These are phyloP conservation scores for Chlorella sp. DNA, from an alignment of 139 green algal species.

Conservation along the genomic window DNA sequence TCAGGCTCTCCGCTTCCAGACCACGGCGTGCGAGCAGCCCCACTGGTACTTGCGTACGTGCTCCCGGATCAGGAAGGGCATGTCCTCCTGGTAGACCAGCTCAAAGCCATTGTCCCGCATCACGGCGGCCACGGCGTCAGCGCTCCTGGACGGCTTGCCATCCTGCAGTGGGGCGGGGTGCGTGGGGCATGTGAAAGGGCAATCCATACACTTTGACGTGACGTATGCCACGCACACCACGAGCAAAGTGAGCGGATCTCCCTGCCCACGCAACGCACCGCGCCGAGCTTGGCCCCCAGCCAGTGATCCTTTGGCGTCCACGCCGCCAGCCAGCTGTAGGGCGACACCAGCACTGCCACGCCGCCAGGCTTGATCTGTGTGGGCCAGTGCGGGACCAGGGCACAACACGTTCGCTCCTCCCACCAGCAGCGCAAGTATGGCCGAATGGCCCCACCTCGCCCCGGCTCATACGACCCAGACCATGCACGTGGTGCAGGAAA, in stretches of 20 bases:
- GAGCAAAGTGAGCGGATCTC: no score
- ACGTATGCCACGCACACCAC: no score
- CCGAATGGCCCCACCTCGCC: no score
- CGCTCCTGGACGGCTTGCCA: constrained; percentile 15
- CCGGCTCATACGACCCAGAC: no score
- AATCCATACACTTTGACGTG: no score
- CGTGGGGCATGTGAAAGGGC: no score
- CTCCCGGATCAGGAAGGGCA: constrained; percentile 56
- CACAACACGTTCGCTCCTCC: no score
- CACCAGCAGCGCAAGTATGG: neutral
- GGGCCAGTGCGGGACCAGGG: no score
- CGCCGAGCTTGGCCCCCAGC: constrained; percentile 25
- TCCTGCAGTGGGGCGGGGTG: no score
- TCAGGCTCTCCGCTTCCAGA: constrained; percentile 33
- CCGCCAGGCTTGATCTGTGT: constrained; percentile 56
- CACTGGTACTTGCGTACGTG: constrained; percentile 57
- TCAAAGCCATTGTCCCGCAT: neutral
- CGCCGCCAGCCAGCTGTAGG: constrained; percentile 67
- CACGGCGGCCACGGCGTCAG: constrained; percentile 4
- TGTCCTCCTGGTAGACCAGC: constrained; percentile 29
- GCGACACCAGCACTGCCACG: constrained; percentile 56
- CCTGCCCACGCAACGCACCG: no score
- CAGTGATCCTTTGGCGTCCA: constrained; percentile 46
- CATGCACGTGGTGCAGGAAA: no score
- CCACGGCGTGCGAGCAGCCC: constrained; percentile 39